phyloP scores from a whole-genome alignment of 495 filamentous ascomycete genomes.

The Sphaerosporella brunnea region DNA sequence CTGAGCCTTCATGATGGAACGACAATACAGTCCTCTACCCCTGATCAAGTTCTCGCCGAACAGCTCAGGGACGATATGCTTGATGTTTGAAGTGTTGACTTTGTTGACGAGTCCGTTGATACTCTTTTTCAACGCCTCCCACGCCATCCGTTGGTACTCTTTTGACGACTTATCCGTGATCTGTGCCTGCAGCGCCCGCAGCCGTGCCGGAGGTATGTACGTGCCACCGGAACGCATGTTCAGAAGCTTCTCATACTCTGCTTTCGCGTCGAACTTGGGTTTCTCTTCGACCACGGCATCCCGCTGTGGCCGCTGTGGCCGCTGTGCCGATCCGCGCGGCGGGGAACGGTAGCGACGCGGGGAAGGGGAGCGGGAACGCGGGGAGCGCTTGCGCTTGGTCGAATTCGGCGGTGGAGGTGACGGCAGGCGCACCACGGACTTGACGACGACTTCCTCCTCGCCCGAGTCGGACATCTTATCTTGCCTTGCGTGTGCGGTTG shows the following conservation, averaged over 20 bases:
- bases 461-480: conserved; percentile 1
- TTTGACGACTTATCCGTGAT: conserved; percentile 92
- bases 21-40: conserved; percentile 79
- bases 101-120: conserved; percentile 99
- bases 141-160: conserved; percentile 97
- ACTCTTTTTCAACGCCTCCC: conserved; percentile 96
- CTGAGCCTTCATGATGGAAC: conserved; percentile 93
- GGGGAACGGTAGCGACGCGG: conserved; percentile 44
- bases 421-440: conserved; percentile 51
- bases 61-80: conserved; percentile 84
- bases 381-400: conserved; percentile 42
- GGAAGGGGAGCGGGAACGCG: conserved; percentile 45
- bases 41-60: conserved; percentile 88
- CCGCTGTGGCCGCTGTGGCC: conserved; percentile 32
- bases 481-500: too few species aligned
- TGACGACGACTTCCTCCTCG: conserved; percentile 33
- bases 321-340: too few species aligned
- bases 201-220: conserved; percentile 81
- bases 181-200: conserved; percentile 83
- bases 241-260: conserved; percentile 78
- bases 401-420: conserved; percentile 42
- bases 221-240: conserved; percentile 85
- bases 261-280: conserved; percentile 53
- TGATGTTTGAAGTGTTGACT: conserved; percentile 93
- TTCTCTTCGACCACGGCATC: conserved; percentile 54